Evolutionary conservation across 2,329 filamentous ascomycete genomes (phyloP).

Genomic region (Scolecobasidium constrictum): DNA sequence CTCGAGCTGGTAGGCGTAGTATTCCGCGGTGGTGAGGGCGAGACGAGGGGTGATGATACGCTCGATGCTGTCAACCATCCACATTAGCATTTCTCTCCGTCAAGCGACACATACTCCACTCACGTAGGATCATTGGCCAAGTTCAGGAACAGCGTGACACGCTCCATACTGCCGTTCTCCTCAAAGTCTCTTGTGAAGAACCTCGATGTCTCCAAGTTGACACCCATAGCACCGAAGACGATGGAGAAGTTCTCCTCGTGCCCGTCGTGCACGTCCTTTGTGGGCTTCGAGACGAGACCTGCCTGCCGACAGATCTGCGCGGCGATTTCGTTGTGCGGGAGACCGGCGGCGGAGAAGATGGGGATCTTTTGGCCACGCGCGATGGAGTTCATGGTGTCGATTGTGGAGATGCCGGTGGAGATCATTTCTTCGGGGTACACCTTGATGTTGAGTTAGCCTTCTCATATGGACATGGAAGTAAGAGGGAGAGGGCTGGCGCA

Average conservation of each 20-base stretch:
- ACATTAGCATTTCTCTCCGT: no score
- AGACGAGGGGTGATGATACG: constrained; percentile 99
- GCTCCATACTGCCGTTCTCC: constrained; percentile 97
- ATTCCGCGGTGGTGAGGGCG: constrained; percentile 94
- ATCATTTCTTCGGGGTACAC: constrained; percentile 99
- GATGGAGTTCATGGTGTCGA: constrained; percentile 89
- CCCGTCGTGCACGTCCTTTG: constrained; percentile 90
- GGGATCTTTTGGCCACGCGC: constrained; percentile 99
- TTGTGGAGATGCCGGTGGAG: constrained; percentile 96
- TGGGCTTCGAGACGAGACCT: constrained; percentile 80
- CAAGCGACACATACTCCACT: constrained; percentile 21
- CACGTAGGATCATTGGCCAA: constrained; percentile 98
- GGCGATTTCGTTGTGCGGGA: constrained; percentile 98
- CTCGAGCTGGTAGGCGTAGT: constrained; percentile 99
- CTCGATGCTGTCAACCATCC: constrained; percentile 60
- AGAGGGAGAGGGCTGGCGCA: constrained; percentile 36
- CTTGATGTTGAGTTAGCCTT: constrained; percentile 24
- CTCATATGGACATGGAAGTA: not conserved
- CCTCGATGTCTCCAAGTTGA: constrained; percentile 95
- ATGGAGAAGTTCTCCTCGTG: constrained; percentile 99
- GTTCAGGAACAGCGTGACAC: constrained; percentile 95
- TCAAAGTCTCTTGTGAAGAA: constrained; percentile 99
- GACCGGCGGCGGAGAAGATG: constrained; percentile 96
- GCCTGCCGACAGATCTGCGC: constrained; percentile 98
- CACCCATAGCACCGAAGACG: constrained; percentile 99